Evolutionary conservation across 768 basidiomycete genomes (phyloP), one percentile per base, ranked within the genome.

Genomic region (Podaxis carcinomalis): DNA sequence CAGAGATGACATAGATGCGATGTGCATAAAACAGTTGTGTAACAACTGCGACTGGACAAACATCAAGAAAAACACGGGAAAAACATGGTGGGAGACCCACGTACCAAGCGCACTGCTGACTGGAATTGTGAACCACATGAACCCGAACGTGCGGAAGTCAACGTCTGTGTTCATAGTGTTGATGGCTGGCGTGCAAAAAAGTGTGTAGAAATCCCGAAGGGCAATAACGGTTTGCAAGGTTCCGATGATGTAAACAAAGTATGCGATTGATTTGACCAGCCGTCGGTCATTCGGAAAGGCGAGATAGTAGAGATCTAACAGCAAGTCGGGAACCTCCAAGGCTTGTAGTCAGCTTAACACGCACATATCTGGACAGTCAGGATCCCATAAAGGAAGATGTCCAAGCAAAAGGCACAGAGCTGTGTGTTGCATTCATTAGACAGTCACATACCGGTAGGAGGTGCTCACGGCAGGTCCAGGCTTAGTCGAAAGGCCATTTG

Each of bases 241-340:
- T 11, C 39, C 58, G 5, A 51, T 27, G 21, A 42, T 19, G 19
- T 59, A 59, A 11, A 59, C 25, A 32, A 59, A 52, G n/a, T 44
- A 42, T 9, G 52, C 58, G 7, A 59, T 42, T 2, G 0, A 21
- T 32, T 52, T 59, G 5, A 47, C 50, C n/a, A 42, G 7, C 19
- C 51, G 21, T n/a, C 25, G 51, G 27, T 59, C 58, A 25, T 59
- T 39, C 13, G 58, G 58, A 25, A 59, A 59, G 19, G 50, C 58
- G 4, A 59, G 49, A 21, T 51, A 59, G 32, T 59, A 59, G 5
- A 59, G 51, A 32, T 59, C 58, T 59, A n/a, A n/a, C 7, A 28
- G 7, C 6, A 32, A 32, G 28, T 32, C 2, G 1, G 28, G 28
- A 32, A 9, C 28, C 28, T 9, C 28, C 28, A 32, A 32, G 9